Base-by-base conservation (phyloP, 2,329 filamentous ascomycete genomes). In the Capronia epimyces region DNA sequence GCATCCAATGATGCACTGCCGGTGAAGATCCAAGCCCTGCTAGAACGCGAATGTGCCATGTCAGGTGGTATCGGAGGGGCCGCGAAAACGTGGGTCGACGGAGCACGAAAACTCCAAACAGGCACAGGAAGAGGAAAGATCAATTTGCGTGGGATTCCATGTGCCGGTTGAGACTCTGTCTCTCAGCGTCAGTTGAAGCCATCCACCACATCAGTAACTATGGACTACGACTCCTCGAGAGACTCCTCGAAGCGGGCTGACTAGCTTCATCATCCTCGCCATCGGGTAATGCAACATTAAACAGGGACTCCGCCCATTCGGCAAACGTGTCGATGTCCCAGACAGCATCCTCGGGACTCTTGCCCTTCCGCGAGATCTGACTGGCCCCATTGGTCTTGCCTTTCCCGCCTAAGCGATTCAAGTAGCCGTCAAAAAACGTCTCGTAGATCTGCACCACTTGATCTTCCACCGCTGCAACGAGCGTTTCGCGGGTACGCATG, bases 281-380 rank as follows among this genome's bases (percentile, higher is more conserved):
- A 56, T 64, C 61, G 15, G 62, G 65, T 22, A 69, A 55, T 18
- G 63, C 64, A 6, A 67, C 62, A 41, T 71, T 69, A 64, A 86
- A 86, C 1, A 82, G 70, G 31, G 72, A 70, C 50, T 75, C 76
- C 55, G 78, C 79, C 75, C 81, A 83, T 60, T 83, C 80, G 1
- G 71, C 74, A 65, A 86, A 86, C 4, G 78, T 77, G 56, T 83
- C 79, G 5, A 79, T 73, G 63, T 84, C 80, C 81, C 81, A 84
- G 3, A 83, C 73, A 31, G 78, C 79, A 62, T 81, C 77, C 60
- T 81, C 80, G 32, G 77, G 69, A 1, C 75, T 77, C 60, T 82
- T 83, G n/a, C 78, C 78, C 62, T 81, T 81, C 60, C 1, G 65
- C 63, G 52, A 68, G 66, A 47, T 63, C 65, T 58, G 67, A 65